Base-by-base conservation (phyloP, 164 flowering plant genomes). In the Nelumbo lutea region DNA sequence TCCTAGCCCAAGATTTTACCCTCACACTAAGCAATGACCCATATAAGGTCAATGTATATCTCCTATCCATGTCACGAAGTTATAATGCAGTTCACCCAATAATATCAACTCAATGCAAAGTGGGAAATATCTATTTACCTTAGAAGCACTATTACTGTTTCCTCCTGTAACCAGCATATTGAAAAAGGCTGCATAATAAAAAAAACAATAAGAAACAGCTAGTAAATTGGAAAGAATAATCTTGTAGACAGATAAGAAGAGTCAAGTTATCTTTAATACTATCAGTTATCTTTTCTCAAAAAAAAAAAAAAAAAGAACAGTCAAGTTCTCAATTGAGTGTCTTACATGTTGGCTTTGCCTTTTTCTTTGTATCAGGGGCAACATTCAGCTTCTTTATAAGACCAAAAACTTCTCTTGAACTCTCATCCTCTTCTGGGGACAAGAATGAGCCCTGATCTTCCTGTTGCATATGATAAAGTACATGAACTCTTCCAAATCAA, bases 341-440 rank as follows among this genome's bases (percentile, higher is more conserved):
- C 57, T 60, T 79, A 90, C 97, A 78, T 74, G 89, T 77, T 66
- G 81, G 14, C 83, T 87, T 92, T 57, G 84, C 76, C 73, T 80
- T 95, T 81, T 70, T 90, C 77, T 76, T 88, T 38, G 73, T 70
- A 38, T 84, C 84, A 46, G 89, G 89, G 45, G 76, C 84, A 76
- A 79, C 67, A 75, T 90, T 94, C 70, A 90, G 77, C 83, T 95
- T 90, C 83, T 83, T 92, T 78, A 95, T 92, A 47, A 83, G 86
- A 67, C 92, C 83, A 81, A 91, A 88, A 51, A 92, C 86, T 84
- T 90, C 96, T 75, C 85, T 86, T 40, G 91, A 87, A 70, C 71
- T 82, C 52, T 82, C 95, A 83, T 87, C 90, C 68, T 82, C 88
- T 14, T 77, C 81, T 60, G 91, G 89, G 51, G 96, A 81, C 67